phyloP scores from a whole-genome alignment of 176 grass and related monocot species.

The Cocos nucifera region DNA sequence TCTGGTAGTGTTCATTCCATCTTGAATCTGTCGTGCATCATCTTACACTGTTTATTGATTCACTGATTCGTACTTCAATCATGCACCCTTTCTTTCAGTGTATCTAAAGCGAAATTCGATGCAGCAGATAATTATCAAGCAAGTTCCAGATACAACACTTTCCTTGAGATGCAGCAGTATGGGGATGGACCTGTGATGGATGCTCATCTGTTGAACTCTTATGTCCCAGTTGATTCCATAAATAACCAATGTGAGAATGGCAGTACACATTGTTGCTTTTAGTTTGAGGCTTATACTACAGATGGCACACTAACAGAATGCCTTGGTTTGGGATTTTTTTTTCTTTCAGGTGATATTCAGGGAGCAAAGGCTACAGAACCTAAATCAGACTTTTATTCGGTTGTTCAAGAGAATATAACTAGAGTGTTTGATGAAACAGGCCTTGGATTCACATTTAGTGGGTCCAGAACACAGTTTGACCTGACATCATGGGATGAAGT shows the following conservation, averaged over 20 bases:
- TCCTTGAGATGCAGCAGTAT: slow-evolving; percentile 92
- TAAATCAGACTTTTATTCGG: slow-evolving; percentile 42
- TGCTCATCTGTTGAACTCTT: slow-evolving; percentile 27
- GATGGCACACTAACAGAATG: slow-evolving; percentile 2
- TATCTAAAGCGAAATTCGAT: slow-evolving; percentile 90
- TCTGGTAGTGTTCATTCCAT: slow-evolving; percentile 75
- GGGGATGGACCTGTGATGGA: slow-evolving; percentile 71
- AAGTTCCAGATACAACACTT: slow-evolving; percentile 95
- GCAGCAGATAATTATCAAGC: slow-evolving; percentile 89
- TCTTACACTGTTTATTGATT: slow-evolving; percentile 41
- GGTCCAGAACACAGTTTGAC: slow-evolving; percentile 37
- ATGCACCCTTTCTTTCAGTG: slow-evolving; percentile 67
- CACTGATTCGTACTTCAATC: slow-evolving; percentile 45
- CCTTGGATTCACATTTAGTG: slow-evolving; percentile 38
- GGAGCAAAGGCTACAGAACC: slow-evolving; percentile 35
- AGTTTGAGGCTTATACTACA: background rate
- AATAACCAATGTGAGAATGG: slow-evolving; percentile 56
- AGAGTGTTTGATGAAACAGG: slow-evolving; percentile 45
- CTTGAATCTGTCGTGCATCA: slow-evolving; percentile 38
- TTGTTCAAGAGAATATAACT: slow-evolving; percentile 40
- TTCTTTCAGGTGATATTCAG: slow-evolving; percentile 50
- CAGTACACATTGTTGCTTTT: slow-evolving; percentile 16
- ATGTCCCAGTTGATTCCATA: slow-evolving; percentile 37
- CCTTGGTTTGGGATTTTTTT: slow-evolving; percentile 24
- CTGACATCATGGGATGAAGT: slow-evolving; percentile 45